phyloP scores from a whole-genome alignment of 225 moss, liverwort and hornwort genomes.

The Antitrichia curtipendula region DNA sequence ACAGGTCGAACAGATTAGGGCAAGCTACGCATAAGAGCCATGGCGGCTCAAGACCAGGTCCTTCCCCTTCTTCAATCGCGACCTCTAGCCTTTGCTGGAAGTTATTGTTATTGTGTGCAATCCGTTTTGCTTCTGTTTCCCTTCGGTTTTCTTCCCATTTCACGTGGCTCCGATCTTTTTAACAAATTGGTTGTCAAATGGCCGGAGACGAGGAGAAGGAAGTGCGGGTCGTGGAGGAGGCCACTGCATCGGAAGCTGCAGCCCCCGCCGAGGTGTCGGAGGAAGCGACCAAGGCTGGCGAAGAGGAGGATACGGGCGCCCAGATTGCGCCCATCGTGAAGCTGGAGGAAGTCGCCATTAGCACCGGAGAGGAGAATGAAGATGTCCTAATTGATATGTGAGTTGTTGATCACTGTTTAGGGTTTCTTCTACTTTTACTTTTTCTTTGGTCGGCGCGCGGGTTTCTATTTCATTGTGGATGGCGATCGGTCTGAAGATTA shows the following conservation, averaged over 20 bases:
- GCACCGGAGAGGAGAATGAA: conserved; percentile 91
- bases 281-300: conserved; percentile 37
- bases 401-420: conserved; percentile 2
- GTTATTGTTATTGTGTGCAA: not conserved
- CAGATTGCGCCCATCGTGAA: conserved; percentile 86
- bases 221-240: conserved; percentile 18
- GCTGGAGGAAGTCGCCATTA: conserved; percentile 74
- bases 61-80: not conserved
- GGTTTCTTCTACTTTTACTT: not conserved
- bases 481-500: not conserved
- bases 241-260: conserved; percentile 1
- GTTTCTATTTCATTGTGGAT: not conserved
- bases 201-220: conserved; percentile 46
- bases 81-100: not conserved
- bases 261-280: conserved; percentile 11
- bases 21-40: not conserved
- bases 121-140: not conserved
- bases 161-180: not conserved
- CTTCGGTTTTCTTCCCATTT: not conserved
- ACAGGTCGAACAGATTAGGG: not conserved
- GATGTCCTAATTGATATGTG: conserved; percentile 74
- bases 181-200: conserved; percentile 3
- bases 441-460: not conserved
- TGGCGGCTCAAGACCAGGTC: not conserved
- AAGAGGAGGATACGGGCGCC: conserved; percentile 91